These are phyloP conservation scores for Fusarium albosuccineum DNA, from an alignment of 2,329 filamentous ascomycete genomes.

Conservation along the genomic window DNA sequence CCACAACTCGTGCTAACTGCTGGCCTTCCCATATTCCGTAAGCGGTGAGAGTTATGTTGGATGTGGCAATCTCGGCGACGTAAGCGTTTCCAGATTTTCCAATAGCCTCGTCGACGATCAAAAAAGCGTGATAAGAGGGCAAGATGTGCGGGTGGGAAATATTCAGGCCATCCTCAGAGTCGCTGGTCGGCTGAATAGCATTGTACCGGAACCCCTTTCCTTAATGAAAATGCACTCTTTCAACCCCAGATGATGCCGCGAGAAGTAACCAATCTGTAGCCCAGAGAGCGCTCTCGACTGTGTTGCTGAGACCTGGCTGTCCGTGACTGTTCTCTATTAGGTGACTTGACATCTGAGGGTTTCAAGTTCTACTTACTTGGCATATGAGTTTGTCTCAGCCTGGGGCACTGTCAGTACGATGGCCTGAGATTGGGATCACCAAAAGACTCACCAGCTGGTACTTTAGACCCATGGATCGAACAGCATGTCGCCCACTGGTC, in stretches of 20 bases:
- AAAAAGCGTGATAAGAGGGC: neutral
- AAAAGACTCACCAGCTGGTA: neutral
- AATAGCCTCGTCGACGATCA: neutral
- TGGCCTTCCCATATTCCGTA: neutral
- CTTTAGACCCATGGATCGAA: neutral
- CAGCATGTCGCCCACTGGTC: neutral
- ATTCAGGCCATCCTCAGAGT: neutral
- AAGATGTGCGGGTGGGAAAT: neutral
- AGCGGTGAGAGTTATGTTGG: neutral
- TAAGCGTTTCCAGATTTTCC: neutral
- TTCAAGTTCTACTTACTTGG: neutral
- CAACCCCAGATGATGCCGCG: neutral
- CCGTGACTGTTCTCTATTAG: neutral
- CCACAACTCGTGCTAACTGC: neutral
- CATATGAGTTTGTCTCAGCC: neutral
- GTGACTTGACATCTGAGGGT: no score
- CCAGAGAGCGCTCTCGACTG: neutral
- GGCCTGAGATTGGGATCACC: no score
- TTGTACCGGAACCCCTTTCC: neutral
- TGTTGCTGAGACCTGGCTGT: slow-evolving; percentile 1
- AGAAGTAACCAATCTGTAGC: neutral
- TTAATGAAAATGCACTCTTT: neutral
- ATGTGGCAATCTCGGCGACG: neutral
- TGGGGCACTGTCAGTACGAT: neutral
- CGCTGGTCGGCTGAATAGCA: neutral